phyloP scores from a whole-genome alignment of 352 stramenopile genomes.

The Thalassiosira mediterranea region DNA sequence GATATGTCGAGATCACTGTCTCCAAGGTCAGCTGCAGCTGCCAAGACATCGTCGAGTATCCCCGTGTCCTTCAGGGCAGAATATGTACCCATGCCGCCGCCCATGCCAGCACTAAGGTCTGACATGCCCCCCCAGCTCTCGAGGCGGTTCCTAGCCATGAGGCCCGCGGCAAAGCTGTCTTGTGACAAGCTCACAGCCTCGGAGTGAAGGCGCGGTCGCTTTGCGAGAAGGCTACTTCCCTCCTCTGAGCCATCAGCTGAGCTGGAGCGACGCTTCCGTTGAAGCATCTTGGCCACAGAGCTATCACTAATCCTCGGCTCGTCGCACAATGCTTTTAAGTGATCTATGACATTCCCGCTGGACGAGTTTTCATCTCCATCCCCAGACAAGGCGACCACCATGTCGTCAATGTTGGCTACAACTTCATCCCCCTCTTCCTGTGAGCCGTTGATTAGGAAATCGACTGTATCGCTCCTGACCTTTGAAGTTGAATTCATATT shows the following conservation, averaged over 20 bases:
- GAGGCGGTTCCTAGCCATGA: conserved; percentile 57
- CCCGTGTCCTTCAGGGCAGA: conserved; percentile 44
- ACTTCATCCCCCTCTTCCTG: conserved; percentile 27
- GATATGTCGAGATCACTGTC: conserved; percentile 37
- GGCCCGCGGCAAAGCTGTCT: conserved; percentile 41
- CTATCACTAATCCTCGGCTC: conserved; percentile 24
- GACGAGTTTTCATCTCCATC: conserved; percentile 6
- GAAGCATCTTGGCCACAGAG: conserved; percentile 30
- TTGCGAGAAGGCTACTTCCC: conserved; percentile 3
- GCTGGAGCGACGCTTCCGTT: conserved; percentile 19
- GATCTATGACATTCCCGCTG: conserved; percentile 44
- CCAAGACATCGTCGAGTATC: conserved; percentile 51
- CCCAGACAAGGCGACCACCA: conserved; percentile 21
- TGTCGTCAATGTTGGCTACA: too few species aligned
- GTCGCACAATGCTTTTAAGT: conserved; percentile 47
- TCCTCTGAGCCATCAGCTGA: conserved; percentile 3
- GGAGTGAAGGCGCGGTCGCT: conserved; percentile 17
- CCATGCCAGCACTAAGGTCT: conserved; percentile 73
- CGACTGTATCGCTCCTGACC: conserved; percentile 32
- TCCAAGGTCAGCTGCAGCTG: conserved; percentile 46
- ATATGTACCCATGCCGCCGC: conserved; percentile 28
- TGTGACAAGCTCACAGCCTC: conserved; percentile 62
- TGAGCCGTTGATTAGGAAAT: conserved; percentile 39
- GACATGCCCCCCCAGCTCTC: conserved; percentile 83
- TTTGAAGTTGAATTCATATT: conserved; percentile 33